Evolutionary conservation across 2,329 filamentous ascomycete genomes (phyloP).

Genomic region (Harringtonia aguacate): DNA sequence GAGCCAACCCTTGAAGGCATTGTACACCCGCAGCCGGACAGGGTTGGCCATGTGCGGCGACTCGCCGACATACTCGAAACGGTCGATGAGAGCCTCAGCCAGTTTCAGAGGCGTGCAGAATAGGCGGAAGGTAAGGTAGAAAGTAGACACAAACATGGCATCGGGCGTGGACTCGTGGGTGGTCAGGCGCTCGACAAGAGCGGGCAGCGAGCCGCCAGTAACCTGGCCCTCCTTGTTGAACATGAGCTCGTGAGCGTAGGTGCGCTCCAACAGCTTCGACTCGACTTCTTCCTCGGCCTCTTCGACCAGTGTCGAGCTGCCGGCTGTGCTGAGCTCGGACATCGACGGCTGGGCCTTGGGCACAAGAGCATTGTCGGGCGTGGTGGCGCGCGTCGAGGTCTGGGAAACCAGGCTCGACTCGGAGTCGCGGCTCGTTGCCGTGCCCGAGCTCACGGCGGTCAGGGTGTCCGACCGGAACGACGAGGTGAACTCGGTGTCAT

Average conservation of each 20-base stretch:
- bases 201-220: conserved; percentile 81
- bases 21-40: conserved; percentile 85
- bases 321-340: conserved; percentile 57
- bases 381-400: conserved; percentile 79
- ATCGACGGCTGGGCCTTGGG: conserved; percentile 51
- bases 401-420: conserved; percentile 71
- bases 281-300: conserved; percentile 65
- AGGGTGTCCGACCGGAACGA: conserved; percentile 57
- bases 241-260: conserved; percentile 81
- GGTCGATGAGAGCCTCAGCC: conserved; percentile 72
- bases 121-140: conserved; percentile 90
- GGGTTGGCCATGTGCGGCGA: conserved; percentile 64
- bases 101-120: conserved; percentile 77
- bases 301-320: conserved; percentile 57
- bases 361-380: conserved; percentile 54
- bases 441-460: conserved; percentile 65
- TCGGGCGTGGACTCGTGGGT: conserved; percentile 90
- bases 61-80: conserved; percentile 85
- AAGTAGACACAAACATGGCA: conserved; percentile 82
- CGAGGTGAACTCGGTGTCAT: conserved; percentile 39
- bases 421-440: conserved; percentile 70
- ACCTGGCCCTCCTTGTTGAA: conserved; percentile 92
- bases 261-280: conserved; percentile 78
- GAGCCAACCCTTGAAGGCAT: conserved; percentile 94
- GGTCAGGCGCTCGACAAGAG: conserved; percentile 88